These are phyloP conservation scores for Colletotrichum chrysophilum DNA, from an alignment of 2,329 filamentous ascomycete genomes.

Conservation along the genomic window DNA sequence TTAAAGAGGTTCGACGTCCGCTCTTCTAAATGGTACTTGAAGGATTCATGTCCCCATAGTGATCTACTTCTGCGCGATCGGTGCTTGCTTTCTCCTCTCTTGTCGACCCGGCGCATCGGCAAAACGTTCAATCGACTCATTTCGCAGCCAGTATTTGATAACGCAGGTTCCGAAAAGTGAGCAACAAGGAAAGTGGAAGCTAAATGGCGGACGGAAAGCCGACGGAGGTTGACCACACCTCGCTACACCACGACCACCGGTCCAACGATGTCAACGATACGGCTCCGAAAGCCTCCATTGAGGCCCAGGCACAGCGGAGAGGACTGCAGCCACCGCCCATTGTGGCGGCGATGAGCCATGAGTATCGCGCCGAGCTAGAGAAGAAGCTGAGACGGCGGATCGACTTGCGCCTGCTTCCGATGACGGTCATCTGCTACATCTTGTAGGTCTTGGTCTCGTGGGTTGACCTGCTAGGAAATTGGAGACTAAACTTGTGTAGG, in stretches of 20 bases:
- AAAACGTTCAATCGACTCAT: not conserved
- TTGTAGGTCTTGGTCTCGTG: conserved; percentile 31
- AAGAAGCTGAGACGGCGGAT: conserved; percentile 41
- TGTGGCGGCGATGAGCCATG: conserved; percentile 11
- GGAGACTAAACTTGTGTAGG: not conserved
- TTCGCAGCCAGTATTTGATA: not conserved
- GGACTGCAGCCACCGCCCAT: conserved; percentile 8
- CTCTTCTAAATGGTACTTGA: not conserved
- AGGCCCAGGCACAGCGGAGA: not conserved
- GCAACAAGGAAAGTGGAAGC: not conserved
- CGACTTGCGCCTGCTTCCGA: conserved; percentile 44
- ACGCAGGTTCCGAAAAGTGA: not conserved
- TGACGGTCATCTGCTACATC: conserved; percentile 59
- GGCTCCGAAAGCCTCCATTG: not conserved
- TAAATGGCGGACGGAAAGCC: conserved; percentile 12
- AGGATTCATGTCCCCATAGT: not conserved
- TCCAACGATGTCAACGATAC: not conserved
- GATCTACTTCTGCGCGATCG: not conserved
- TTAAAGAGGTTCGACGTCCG: not conserved
- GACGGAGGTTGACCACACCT: conserved; percentile 10
- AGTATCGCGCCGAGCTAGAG: conserved; percentile 25
- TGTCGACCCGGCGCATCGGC: not conserved
- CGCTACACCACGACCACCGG: not conserved
- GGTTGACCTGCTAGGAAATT: rapidly evolving
- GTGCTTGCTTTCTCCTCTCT: not conserved